These are phyloP conservation scores for Phaeosphaeria sp. DNA, from an alignment of 2,329 filamentous ascomycete species.

Conservation along the genomic window DNA sequence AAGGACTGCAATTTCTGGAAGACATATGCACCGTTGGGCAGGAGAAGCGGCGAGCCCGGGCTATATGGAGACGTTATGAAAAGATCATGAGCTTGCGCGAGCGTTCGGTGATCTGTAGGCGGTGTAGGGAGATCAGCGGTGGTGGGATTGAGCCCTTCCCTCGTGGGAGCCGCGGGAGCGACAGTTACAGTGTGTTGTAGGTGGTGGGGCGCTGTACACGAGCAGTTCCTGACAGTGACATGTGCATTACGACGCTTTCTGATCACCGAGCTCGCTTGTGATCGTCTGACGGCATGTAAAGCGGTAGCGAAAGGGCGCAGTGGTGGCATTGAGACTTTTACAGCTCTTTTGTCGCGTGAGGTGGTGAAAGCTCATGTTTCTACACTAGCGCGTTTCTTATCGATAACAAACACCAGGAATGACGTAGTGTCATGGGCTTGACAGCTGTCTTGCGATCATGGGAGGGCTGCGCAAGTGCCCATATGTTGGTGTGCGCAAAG, in stretches of 20 bases:
- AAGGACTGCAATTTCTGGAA: constrained; percentile 86
- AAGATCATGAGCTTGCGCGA: constrained; percentile 68
- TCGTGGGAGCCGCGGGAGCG: constrained; percentile 19
- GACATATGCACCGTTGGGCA: constrained; percentile 80
- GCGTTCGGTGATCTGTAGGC: constrained; percentile 57
- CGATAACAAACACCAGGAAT: neutral
- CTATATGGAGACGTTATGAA: constrained; percentile 82
- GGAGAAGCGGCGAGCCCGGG: constrained; percentile 83
- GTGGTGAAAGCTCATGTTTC: constrained; percentile 26
- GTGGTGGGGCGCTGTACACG: constrained; percentile 41
- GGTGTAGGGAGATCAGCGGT: constrained; percentile 45
- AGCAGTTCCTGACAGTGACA: constrained; percentile 35
- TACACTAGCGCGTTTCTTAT: constrained; percentile 29
- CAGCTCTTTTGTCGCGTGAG: constrained; percentile 13
- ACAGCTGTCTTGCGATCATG: neutral
- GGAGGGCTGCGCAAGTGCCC: neutral
- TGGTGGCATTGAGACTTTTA: constrained; percentile 40
- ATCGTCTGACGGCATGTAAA: constrained; percentile 14
- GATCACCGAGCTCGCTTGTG: constrained; percentile 7
- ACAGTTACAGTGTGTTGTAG: constrained; percentile 30
- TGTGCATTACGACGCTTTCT: constrained; percentile 11
- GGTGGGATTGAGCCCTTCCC: constrained; percentile 39
- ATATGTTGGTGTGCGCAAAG: neutral
- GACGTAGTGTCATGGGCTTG: constrained; percentile 4
- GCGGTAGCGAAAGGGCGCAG: constrained; percentile 31